Percentiles rank a stretch among this genome's conserved stretches.
These are phyloP conservation scores for Pyrenophora seminiperda DNA, from an alignment of 2,329 filamentous ascomycete genomes.

Conservation along the genomic window DNA sequence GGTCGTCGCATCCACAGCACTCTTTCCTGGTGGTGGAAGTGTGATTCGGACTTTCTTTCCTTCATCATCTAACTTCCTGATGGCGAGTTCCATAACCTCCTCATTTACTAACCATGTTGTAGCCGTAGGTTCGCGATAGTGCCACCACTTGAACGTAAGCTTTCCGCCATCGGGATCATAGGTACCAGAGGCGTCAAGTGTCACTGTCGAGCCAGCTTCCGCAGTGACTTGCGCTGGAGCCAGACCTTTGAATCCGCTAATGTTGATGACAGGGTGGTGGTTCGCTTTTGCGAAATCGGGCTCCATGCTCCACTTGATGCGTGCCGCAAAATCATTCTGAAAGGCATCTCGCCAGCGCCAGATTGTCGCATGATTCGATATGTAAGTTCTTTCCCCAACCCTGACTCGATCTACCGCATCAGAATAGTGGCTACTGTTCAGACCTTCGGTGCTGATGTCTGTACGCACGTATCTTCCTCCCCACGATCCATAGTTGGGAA, in stretches of 20 bases:
- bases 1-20: conserved; percentile 47
- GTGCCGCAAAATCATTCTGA: conserved; percentile 58
- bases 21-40: conserved; percentile 52
- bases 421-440: conserved; percentile 46
- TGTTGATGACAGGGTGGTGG: conserved; percentile 56
- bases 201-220: conserved; percentile 49
- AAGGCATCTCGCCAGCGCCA: conserved; percentile 61
- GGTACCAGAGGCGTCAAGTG: conserved; percentile 53
- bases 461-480: conserved; percentile 54
- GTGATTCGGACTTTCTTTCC: conserved; percentile 44
- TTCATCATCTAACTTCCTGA: conserved; percentile 37
- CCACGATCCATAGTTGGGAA: conserved; percentile 57
- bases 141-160: conserved; percentile 57
- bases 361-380: conserved; percentile 56
- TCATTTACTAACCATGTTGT: conserved; percentile 52
- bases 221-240: conserved; percentile 50
- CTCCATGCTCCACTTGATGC: conserved; percentile 55
- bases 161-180: conserved; percentile 55
- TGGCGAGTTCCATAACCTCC: conserved; percentile 49
- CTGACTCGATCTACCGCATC: conserved; percentile 47
- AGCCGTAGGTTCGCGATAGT: conserved; percentile 53
- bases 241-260: conserved; percentile 50
- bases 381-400: conserved; percentile 42
- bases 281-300: conserved; percentile 47
- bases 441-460: conserved; percentile 41